Evolutionary conservation across 331 rosid species (phyloP), one percentile per base, ranked within the genome.

Genomic region (Pyracantha coccinea): DNA sequence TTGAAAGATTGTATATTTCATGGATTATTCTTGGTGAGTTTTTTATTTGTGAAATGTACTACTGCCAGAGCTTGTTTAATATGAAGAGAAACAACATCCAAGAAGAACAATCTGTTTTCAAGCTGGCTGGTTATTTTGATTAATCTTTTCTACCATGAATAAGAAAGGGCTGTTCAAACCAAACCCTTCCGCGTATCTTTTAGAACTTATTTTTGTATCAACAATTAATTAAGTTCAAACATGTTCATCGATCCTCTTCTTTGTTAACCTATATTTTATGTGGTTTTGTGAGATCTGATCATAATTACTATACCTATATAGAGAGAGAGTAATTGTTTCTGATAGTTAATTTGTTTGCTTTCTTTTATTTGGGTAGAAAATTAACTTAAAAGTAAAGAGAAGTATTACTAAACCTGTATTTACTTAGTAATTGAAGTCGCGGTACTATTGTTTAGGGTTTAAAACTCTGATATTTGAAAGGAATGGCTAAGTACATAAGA

Each of bases 1-100:
- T 77, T 70, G 76, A 72, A 66, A 15, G 28, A 53, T 45, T 82
- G 79, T 82, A 82, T 78, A 68, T 78, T 82, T 82, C 80, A 74
- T 82, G 83, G 60, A 47, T 57, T 67, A 57, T 59, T 77, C 57
- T 44, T 63, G 73, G 75, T 68, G 82, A 71, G 68, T 27, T 64
- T 38, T 67, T 12, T 6, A 35, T 72, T 59, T 38, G 76, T 58
- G 57, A 62, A 28, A 29, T 8, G 68, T 29, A 62, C 66, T 61
- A 61, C 38, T 28, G 19, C 33, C 75, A 13, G 15, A 60, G 14
- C 28, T 59, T 25, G 66, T 60, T 60, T 25, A 25, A 60, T 60
- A 60, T 29, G 33, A 25, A 60, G n/a, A 60, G 32, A 6, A 60
- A 25, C n/a, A 25, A 13, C 66, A 60, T 60, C 66, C 66, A 60